Base-by-base conservation (phyloP, 441 rosid genomes). In the Cnidoscolus chayamansa region DNA sequence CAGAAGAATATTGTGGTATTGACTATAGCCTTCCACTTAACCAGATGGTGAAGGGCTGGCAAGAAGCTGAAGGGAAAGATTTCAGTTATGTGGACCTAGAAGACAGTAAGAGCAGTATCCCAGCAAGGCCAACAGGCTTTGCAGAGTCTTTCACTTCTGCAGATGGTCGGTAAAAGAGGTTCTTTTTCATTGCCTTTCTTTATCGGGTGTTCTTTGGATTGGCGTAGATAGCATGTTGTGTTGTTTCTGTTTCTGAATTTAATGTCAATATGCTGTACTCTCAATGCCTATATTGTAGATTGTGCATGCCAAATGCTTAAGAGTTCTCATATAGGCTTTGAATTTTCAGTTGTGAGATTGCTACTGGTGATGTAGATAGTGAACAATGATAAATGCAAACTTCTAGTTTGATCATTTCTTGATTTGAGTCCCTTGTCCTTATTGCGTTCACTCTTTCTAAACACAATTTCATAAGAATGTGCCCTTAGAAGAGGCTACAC, bases 21-120 rank as follows among this genome's bases (percentile, higher is more conserved):
- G 92, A 90, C 73, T 88, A 86, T 74, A 88, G 88, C 81, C 90
- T 90, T 53, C 90, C 95, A 2, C 85, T 90, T 67, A 84, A 78
- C 68, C 95, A 90, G 76, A 84, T 88, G 90, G 92, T 90, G 70
- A 90, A 90, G 78, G 89, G 83, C 65, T 90, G 92, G 95, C 92
- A 90, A 72, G 95, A 86, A 76, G 84, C 88, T 3, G 95, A 90
- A 80, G 89, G 95, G 25, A 84, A 88, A 74, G 89, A 86, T 67
- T 30, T 77, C 2, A 83, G 88, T 76, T 81, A 79, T 47, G 58
- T 77, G 76, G 88, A 81, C 77, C 67, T 88, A 37, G 89, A 80
- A 54, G 87, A 88, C 81, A 90, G 91, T 85, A 83, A 82, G 71
- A 81, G 88, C 15, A 93, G 97, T 20, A 86, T 90, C 62, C 92